Conservation (phyloP, 2,329 filamentous ascomycete species). For the Penicillium vulpinum region DNA sequence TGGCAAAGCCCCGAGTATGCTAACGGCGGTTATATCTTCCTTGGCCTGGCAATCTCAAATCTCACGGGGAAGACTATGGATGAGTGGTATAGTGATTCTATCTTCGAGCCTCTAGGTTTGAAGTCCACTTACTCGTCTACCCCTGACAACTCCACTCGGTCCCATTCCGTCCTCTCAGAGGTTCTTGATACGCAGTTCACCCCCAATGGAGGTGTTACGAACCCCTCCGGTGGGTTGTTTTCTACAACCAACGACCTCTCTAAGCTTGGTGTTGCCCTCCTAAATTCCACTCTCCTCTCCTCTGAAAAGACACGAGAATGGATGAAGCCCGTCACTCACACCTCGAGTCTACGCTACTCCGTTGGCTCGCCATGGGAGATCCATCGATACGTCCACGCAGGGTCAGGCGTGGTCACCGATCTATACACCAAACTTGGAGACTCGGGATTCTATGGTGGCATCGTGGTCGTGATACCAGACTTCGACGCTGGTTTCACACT, state of each 20-base stretch:
- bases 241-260: slow-evolving; percentile 42
- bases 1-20: slow-evolving; percentile 53
- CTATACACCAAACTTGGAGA: slow-evolving; percentile 48
- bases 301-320: slow-evolving; percentile 39
- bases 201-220: slow-evolving; percentile 13
- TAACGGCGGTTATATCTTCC: slow-evolving; percentile 44
- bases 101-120: slow-evolving; percentile 49
- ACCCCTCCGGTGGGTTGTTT: slow-evolving; percentile 21
- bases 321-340: slow-evolving; percentile 45
- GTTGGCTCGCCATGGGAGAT: slow-evolving; percentile 47
- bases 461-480: slow-evolving; percentile 46
- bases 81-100: slow-evolving; percentile 41
- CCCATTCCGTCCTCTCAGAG: slow-evolving; percentile 17
- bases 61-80: slow-evolving; percentile 44
- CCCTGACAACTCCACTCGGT: slow-evolving; percentile 27
- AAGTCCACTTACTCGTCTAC: slow-evolving; percentile 40
- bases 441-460: slow-evolving; percentile 41
- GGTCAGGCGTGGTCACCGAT: slow-evolving; percentile 25
- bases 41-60: slow-evolving; percentile 49
- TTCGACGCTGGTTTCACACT: slow-evolving; percentile 46
- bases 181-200: background rate
- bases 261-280: slow-evolving; percentile 33
- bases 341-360: slow-evolving; percentile 42
- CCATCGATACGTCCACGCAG: slow-evolving; percentile 34
- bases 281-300: slow-evolving; percentile 39